These are phyloP conservation scores for Lentinula guzmanii DNA, from an alignment of 768 basidiomycete genomes.

Conservation along the genomic window DNA sequence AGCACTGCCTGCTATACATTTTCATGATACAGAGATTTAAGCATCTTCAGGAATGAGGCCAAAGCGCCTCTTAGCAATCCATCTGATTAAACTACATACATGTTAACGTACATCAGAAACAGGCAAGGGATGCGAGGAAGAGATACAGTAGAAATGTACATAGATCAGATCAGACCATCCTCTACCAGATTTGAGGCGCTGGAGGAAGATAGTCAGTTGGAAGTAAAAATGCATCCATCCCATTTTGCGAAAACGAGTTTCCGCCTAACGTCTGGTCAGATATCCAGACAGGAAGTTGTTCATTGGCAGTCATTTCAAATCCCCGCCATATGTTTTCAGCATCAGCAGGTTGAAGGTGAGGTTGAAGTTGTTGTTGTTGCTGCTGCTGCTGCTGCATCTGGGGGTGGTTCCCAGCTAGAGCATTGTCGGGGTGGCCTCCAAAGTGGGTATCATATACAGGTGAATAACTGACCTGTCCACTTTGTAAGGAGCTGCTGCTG, in stretches of 20 bases:
- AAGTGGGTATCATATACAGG: constrained; percentile 48
- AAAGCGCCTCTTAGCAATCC: background rate
- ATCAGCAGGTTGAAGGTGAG: constrained; percentile 27
- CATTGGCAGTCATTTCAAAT: constrained; percentile 64
- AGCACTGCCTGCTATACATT: too few relatives aligned
- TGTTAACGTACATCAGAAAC: background rate
- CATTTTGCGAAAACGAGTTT: constrained; percentile 67
- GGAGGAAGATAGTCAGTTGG: constrained; percentile 69
- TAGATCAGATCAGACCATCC: constrained; percentile 2
- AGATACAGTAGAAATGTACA: constrained; percentile 1
- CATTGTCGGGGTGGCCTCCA: constrained; percentile 20
- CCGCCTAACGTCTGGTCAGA: constrained; percentile 81
- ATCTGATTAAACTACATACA: constrained; percentile 4
- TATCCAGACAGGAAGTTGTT: constrained; percentile 81
- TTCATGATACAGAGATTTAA: too few relatives aligned
- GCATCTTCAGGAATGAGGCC: background rate
- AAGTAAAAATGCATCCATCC: constrained; percentile 81
- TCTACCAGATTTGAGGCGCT: constrained; percentile 72
- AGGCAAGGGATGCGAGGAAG: background rate
- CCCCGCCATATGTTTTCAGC: constrained; percentile 74
- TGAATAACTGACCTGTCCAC: constrained; percentile 46
- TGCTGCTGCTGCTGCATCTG: constrained; percentile 12
- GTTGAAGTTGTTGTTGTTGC: constrained; percentile 11
- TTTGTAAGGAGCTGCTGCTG: constrained; percentile 26
- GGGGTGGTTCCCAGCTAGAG: constrained; percentile 15